phyloP scores from a whole-genome alignment of 2,329 filamentous ascomycete genomes.

The Ophiocordyceps unilateralis region DNA sequence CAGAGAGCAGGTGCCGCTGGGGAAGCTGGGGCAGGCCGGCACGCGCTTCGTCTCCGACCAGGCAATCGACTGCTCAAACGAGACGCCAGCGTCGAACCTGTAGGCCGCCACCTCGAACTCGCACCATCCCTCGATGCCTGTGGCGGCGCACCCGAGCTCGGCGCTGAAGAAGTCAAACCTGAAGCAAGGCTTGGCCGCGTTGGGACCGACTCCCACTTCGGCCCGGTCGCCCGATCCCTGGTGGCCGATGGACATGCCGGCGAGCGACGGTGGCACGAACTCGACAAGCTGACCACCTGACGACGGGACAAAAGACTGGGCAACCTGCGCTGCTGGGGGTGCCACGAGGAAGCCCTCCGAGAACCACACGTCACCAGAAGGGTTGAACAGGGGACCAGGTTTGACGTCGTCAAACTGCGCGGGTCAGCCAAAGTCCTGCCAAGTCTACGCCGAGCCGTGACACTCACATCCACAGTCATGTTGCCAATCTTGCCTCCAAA shows the following conservation, averaged over 20 bases:
- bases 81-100: slow-evolving; percentile 14
- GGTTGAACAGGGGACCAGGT: slow-evolving; percentile 22
- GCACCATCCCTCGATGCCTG: slow-evolving; percentile 18
- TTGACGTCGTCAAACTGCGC: slow-evolving; percentile 18
- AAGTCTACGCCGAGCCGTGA: neutral
- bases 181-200: slow-evolving; percentile 19
- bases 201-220: slow-evolving; percentile 21
- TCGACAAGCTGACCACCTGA: slow-evolving; percentile 22
- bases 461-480: slow-evolving; percentile 19
- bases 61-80: slow-evolving; percentile 18
- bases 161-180: slow-evolving; percentile 21
- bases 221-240: slow-evolving; percentile 16
- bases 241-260: slow-evolving; percentile 7
- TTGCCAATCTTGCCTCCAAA: slow-evolving; percentile 18
- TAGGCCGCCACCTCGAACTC: slow-evolving; percentile 25
- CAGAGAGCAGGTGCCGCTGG: slow-evolving; percentile 15
- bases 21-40: slow-evolving; percentile 18
- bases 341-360: slow-evolving; percentile 22
- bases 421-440: slow-evolving; percentile 4
- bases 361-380: slow-evolving; percentile 22
- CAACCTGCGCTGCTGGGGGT: slow-evolving; percentile 14
- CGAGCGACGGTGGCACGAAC: slow-evolving; percentile 19
- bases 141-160: slow-evolving; percentile 20
- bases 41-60: slow-evolving; percentile 22
- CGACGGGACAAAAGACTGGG: slow-evolving; percentile 17